Conservation (phyloP, 2,329 filamentous ascomycete genomes). For the Paraconiothyrium sp. region DNA sequence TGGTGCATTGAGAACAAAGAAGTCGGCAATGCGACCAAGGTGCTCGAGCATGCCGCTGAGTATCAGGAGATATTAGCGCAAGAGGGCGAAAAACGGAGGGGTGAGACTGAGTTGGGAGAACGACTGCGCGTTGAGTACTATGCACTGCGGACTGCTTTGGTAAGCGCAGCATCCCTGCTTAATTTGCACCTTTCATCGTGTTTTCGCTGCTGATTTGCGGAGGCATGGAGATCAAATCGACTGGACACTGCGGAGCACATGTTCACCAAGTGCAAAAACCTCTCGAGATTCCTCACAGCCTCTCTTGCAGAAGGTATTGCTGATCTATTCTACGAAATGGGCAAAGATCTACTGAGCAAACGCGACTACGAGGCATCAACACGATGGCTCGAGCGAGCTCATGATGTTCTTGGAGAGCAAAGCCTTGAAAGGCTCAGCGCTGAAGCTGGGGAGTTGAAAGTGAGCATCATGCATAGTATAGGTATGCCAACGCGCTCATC, state of each 20-base stretch:
- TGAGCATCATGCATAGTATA: conserved; percentile 70
- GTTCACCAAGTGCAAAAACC: conserved; percentile 67
- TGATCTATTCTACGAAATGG: conserved; percentile 77
- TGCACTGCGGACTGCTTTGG: conserved; percentile 72
- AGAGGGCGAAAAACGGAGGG: conserved; percentile 24
- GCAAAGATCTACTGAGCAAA: conserved; percentile 65
- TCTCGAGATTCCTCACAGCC: conserved; percentile 56
- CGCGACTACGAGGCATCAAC: conserved; percentile 65
- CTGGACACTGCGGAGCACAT: conserved; percentile 82
- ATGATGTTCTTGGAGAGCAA: conserved; percentile 65
- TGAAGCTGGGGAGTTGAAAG: conserved; percentile 70
- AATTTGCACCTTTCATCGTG: background rate
- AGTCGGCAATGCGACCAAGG: conserved; percentile 65
- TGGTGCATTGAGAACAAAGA: conserved; percentile 70
- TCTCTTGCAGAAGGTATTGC: conserved; percentile 68
- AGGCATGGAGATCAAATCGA: conserved; percentile 79
- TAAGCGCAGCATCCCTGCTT: conserved; percentile 50
- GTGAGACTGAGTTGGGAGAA: conserved; percentile 40
- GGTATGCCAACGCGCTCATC: conserved; percentile 33
- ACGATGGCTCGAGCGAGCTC: conserved; percentile 78
- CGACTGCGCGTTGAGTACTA: conserved; percentile 70
- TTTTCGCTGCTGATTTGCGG: conserved; percentile 1
- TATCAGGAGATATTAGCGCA: conserved; percentile 50
- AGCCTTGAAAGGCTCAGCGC: conserved; percentile 65
- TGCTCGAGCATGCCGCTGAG: conserved; percentile 71